Base-by-base conservation (phyloP, 116 monocot genomes). In the Thalassia testudinum region DNA sequence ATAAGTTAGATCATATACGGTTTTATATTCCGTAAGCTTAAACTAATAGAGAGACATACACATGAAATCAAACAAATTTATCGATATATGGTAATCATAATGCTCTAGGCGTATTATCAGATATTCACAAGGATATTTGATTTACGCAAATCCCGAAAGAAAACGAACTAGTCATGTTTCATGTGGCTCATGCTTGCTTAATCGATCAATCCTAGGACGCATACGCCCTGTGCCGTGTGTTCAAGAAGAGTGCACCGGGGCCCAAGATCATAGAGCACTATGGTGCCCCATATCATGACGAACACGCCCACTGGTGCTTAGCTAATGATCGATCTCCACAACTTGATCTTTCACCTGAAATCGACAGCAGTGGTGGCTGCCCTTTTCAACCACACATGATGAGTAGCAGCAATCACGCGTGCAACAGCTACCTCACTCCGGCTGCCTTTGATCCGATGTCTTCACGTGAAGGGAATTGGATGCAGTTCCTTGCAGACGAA, bases 191-290 rank as follows among this genome's bases (percentile, higher is more conserved):
- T 17, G 44, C 15, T 19, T 16, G 13, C 3, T 43, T 43, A 45
- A 29, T 37, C 34, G 13, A n/a, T 54, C 7, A 54, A 7, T 12
- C 15, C 40, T 59, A 83, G 74, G 83, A 89, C 51, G 68, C 58
- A 12, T 93, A 75, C 50, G 93, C 87, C 0, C 75, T 93, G 7
- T 93, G 87, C 43, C 83, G 82, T 37, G 58, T 80, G 21, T 93
- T 87, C 49, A 78, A 67, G 69, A 93, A 93, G 73, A 87, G 87
- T 29, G 93, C 86, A 12, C 75, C 73, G 18, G 93, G 93, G 20
- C 93, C 93, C 1, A 93, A 93, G 68, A 93, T 86, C 37, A 82
- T 86, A 14, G 93, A 93, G 48, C 80, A 93, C 56, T 93, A 87
- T 57, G 93, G 93, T 24, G 87, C 87, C 6, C 69, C 83, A 28